Conservation (phyloP, 2,329 filamentous ascomycete species). For the Ophiostoma perfectum region DNA sequence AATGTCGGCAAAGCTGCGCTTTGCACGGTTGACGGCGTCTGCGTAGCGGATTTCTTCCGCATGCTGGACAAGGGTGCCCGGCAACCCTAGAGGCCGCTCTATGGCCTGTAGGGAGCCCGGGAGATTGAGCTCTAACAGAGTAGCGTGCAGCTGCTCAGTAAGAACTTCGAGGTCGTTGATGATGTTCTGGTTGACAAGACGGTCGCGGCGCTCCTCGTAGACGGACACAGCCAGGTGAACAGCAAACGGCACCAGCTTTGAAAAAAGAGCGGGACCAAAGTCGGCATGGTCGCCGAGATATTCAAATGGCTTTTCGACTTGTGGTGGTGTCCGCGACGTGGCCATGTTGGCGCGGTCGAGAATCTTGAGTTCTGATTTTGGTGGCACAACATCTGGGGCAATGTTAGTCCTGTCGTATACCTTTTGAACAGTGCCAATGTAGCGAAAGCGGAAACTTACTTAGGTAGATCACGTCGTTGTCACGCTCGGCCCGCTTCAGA, state of each 20-base stretch:
- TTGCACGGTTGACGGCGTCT: constrained; percentile 72
- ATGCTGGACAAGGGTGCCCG: constrained; percentile 77
- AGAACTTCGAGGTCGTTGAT: constrained; percentile 78
- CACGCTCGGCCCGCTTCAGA: constrained; percentile 85
- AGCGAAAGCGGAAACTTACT: neutral
- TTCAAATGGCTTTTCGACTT: constrained; percentile 73
- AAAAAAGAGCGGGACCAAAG: constrained; percentile 79
- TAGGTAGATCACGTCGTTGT: constrained; percentile 94
- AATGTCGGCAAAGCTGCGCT: constrained; percentile 78
- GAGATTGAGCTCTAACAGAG: constrained; percentile 76
- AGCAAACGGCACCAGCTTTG: constrained; percentile 88
- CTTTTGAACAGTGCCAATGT: too few species aligned
- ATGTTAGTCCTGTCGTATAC: neutral
- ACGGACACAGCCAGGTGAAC: constrained; percentile 94
- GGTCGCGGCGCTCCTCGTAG: constrained; percentile 84
- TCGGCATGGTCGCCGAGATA: constrained; percentile 74
- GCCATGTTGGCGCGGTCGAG: constrained; percentile 91
- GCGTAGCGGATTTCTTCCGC: constrained; percentile 91
- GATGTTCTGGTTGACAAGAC: constrained; percentile 83
- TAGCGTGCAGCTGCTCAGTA: constrained; percentile 71
- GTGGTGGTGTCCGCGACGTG: constrained; percentile 66
- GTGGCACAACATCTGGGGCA: constrained; percentile 56
- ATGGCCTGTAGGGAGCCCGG: constrained; percentile 90
- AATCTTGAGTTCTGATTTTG: constrained; percentile 79
- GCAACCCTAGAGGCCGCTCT: constrained; percentile 88